phyloP scores from a whole-genome alignment of 768 basidiomycete genomes.

The Tricholoma matsutake region DNA sequence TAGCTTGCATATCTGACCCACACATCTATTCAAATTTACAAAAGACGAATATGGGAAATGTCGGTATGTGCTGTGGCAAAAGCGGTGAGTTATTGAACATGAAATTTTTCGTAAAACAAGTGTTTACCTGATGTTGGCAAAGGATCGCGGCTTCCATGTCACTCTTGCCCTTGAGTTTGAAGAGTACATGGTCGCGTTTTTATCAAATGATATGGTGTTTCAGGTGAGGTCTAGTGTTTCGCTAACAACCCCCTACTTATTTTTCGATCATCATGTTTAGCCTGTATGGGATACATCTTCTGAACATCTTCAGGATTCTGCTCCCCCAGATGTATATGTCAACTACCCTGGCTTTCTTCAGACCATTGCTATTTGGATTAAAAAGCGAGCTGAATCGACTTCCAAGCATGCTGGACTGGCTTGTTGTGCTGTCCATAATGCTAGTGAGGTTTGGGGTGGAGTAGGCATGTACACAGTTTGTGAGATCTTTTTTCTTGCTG shows the following conservation, averaged over 20 bases:
- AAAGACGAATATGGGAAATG: not conserved
- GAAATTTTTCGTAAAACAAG: too few relatives aligned
- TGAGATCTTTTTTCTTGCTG: conserved; percentile 10
- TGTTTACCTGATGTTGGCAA: not conserved
- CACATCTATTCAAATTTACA: not conserved
- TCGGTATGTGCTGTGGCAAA: not conserved
- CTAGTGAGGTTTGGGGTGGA: conserved; percentile 1
- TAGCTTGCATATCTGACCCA: not conserved
- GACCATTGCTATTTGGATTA: not conserved
- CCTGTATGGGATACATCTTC: conserved; percentile 1
- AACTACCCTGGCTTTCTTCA: conserved; percentile 5
- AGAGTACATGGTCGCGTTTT: conserved; percentile 11
- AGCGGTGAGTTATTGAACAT: not conserved
- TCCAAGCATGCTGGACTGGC: not conserved
- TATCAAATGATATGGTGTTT: conserved; percentile 8
- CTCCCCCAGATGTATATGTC: not conserved
- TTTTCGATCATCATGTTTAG: too few relatives aligned
- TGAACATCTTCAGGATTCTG: not conserved
- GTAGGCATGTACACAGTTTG: conserved; percentile 13
- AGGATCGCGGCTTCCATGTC: conserved; percentile 4
- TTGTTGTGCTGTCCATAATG: not conserved
- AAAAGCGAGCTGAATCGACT: not conserved
- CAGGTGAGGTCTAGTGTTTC: too few relatives aligned
- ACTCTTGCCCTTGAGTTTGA: conserved; percentile 10
- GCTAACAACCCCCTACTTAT: too few relatives aligned